Conservation (phyloP, 257 asterid species). For the Jacaranda copaia region DNA sequence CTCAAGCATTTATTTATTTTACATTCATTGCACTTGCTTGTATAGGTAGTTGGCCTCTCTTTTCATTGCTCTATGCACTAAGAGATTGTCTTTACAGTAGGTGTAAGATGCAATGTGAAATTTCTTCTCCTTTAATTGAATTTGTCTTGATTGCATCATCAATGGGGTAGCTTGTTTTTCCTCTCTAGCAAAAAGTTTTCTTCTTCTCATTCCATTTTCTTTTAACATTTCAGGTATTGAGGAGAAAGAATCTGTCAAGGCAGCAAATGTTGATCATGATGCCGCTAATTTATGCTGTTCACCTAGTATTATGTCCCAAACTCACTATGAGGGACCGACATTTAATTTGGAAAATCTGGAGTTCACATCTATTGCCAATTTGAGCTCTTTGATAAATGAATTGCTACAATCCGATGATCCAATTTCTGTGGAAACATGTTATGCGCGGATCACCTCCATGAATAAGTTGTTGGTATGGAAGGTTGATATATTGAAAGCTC, state of each 20-base stretch:
- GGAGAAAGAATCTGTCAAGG: slow-evolving; percentile 67
- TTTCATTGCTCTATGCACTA: slow-evolving; percentile 1
- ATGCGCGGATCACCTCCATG: slow-evolving; percentile 63
- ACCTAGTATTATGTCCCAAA: slow-evolving; percentile 53
- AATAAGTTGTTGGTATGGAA: slow-evolving; percentile 79
- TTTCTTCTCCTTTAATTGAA: slow-evolving; percentile 3
- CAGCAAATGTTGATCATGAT: slow-evolving; percentile 51
- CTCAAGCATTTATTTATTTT: neutral
- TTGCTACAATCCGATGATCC: slow-evolving; percentile 66
- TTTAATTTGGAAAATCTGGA: slow-evolving; percentile 80
- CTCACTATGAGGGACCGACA: slow-evolving; percentile 53
- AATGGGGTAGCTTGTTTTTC: slow-evolving; percentile 19
- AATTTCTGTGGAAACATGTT: slow-evolving; percentile 58
- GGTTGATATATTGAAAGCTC: slow-evolving; percentile 67
- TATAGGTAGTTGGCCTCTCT: neutral
- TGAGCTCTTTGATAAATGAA: slow-evolving; percentile 70
- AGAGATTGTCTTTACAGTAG: neutral
- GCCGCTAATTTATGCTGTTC: slow-evolving; percentile 59
- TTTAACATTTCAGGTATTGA: slow-evolving; percentile 64
- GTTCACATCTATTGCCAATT: slow-evolving; percentile 57
- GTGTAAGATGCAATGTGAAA: neutral
- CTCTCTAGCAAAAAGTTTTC: neutral
- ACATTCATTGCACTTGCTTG: neutral
- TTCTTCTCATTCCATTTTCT: slow-evolving; percentile 34
- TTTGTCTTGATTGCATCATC: slow-evolving; percentile 8